A percentile compares a stretch with the other conserved stretches of the same genome.
phyloP scores from a whole-genome alignment of 2,329 filamentous ascomycete species.

The Aureobasidium lini region DNA sequence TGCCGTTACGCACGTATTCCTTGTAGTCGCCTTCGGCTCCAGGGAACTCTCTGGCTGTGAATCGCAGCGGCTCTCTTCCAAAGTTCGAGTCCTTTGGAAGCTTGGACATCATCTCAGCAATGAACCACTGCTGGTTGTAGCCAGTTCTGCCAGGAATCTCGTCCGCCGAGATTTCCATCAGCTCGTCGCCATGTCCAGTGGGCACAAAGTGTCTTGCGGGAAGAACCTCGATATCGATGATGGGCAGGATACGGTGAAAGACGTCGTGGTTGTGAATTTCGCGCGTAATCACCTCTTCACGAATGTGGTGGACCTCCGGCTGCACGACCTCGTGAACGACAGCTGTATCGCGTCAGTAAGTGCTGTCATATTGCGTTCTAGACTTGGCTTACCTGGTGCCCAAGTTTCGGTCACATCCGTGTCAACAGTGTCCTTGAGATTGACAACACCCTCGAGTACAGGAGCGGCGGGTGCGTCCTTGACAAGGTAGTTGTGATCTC shows the following conservation, averaged over 20 bases:
- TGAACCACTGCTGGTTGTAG: conserved; percentile 24
- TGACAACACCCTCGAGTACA: conserved; percentile 24
- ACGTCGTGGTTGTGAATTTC: conserved; percentile 50
- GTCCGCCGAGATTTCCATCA: conserved; percentile 41
- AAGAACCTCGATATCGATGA: conserved; percentile 46
- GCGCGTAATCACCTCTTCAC: conserved; percentile 41
- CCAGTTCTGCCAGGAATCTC: conserved; percentile 29
- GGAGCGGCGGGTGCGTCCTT: conserved; percentile 15
- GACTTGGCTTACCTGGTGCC: conserved; percentile 30
- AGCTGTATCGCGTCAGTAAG: conserved; percentile 25
- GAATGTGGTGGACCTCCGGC: conserved; percentile 38
- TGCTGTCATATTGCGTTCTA: not conserved
- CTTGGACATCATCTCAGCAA: conserved; percentile 26
- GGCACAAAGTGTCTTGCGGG: conserved; percentile 47
- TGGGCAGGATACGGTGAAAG: conserved; percentile 46
- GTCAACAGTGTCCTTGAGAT: conserved; percentile 33
- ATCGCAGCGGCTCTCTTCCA: conserved; percentile 19
- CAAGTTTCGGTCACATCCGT: conserved; percentile 29
- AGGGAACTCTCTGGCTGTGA: conserved; percentile 30
- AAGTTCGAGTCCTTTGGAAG: conserved; percentile 18
- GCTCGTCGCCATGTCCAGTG: conserved; percentile 24
- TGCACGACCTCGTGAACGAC: conserved; percentile 45
- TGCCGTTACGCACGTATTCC: conserved; percentile 34
- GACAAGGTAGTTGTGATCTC: conserved; percentile 11
- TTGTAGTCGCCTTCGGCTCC: conserved; percentile 34